phyloP scores from a whole-genome alignment of 768 basidiomycete genomes.

The Lactarius psammicola region DNA sequence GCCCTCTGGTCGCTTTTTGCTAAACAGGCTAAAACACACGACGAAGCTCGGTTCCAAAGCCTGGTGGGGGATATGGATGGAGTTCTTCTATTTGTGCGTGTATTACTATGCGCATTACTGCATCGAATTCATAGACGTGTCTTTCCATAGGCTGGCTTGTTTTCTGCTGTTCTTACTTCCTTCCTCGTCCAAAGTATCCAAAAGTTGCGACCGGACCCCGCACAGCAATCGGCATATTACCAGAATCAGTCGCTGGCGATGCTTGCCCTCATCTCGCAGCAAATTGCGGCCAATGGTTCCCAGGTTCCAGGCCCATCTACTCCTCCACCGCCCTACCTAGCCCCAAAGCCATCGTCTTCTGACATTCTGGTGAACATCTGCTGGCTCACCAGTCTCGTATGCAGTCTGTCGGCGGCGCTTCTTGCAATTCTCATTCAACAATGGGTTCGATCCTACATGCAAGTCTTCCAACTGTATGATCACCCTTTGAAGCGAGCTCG shows the following conservation, averaged over 20 bases:
- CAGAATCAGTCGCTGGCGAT: neutral
- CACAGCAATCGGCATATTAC: neutral
- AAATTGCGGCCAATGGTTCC: neutral
- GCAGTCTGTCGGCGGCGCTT: slow-evolving; percentile 10
- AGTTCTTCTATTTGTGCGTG: neutral
- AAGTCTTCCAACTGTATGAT: neutral
- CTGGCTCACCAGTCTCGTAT: slow-evolving; percentile 9
- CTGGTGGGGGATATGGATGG: slow-evolving; percentile 5
- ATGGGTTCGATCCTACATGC: slow-evolving; percentile 5
- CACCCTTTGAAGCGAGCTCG: neutral
- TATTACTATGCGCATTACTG: no score
- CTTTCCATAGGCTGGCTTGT: slow-evolving; percentile 13
- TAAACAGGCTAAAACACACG: neutral
- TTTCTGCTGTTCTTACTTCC: slow-evolving; percentile 7
- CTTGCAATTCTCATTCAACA: slow-evolving; percentile 12
- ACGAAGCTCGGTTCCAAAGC: neutral
- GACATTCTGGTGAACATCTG: neutral
- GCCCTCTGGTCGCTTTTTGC: slow-evolving; percentile 3
- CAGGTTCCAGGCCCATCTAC: neutral
- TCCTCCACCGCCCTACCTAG: neutral
- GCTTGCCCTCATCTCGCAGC: slow-evolving; percentile 11
- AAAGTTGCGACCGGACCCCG: neutral
- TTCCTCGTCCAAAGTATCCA: slow-evolving; percentile 1
- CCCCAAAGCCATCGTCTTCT: neutral
- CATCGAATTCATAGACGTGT: neutral